Conservation (phyloP, 306 rosid species). For the Aeschynomene evenia region DNA sequence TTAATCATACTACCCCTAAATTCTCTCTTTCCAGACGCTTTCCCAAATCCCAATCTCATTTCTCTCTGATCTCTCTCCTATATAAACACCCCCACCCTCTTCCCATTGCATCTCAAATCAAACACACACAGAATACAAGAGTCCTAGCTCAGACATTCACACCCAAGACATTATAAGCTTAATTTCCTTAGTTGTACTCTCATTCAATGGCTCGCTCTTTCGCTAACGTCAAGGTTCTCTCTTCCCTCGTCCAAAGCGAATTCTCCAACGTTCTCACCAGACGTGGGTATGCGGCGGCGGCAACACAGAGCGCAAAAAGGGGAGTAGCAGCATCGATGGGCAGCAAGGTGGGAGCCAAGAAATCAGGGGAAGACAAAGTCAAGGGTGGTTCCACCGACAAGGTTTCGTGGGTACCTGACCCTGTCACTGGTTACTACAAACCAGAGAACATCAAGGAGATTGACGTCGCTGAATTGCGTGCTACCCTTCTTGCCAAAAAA, state of each 20-base stretch:
- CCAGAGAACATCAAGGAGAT: constrained; percentile 68
- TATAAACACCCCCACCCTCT: constrained; percentile 9
- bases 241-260: constrained; percentile 47
- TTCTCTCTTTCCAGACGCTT: background rate
- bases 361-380: constrained; percentile 42
- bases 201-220: constrained; percentile 76
- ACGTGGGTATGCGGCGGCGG: constrained; percentile 68
- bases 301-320: constrained; percentile 48
- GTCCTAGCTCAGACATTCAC: background rate
- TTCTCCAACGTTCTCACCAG: constrained; percentile 56
- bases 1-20: background rate
- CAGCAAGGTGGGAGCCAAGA: constrained; percentile 38
- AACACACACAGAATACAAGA: too few relatives aligned
- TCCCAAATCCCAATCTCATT: background rate
- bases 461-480: constrained; percentile 79
- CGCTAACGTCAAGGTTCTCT: constrained; percentile 57
- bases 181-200: constrained; percentile 27
- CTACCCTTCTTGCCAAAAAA: constrained; percentile 54
- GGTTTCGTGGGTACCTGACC: constrained; percentile 90
- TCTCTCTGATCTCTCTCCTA: constrained; percentile 25
- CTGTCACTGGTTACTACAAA: constrained; percentile 76
- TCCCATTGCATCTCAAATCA: background rate
- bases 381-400: constrained; percentile 31
- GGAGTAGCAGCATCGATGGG: constrained; percentile 34
- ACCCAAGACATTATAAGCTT: constrained; percentile 6